Conservation (phyloP, 1,139 yeast species). For the Yamadazyma trypodendri region DNA sequence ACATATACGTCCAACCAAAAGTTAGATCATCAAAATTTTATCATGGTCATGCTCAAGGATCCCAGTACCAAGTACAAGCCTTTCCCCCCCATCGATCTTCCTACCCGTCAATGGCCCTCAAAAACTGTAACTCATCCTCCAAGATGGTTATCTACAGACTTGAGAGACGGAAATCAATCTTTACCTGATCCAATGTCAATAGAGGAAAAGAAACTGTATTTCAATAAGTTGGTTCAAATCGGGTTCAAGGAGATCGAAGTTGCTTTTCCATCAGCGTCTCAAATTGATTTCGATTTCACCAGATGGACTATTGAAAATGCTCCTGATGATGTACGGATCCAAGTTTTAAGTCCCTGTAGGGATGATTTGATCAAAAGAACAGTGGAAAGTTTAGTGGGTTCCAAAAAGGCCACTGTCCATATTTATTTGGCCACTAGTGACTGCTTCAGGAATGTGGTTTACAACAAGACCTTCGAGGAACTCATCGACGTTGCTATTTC, state of each 20-base stretch:
- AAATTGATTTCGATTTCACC: slow-evolving; percentile 50
- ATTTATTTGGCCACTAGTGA: slow-evolving; percentile 49
- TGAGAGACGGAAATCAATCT: slow-evolving; percentile 51
- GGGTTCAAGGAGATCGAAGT: slow-evolving; percentile 53
- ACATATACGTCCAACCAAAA: not conserved
- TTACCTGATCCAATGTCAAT: slow-evolving; percentile 52
- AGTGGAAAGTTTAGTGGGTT: slow-evolving; percentile 47
- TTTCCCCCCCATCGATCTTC: slow-evolving; percentile 36
- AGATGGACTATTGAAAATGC: slow-evolving; percentile 48
- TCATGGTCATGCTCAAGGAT: slow-evolving; percentile 35
- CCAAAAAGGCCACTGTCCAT: slow-evolving; percentile 48
- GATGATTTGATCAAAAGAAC: slow-evolving; percentile 46
- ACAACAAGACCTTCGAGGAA: slow-evolving; percentile 42
- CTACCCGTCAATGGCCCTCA: slow-evolving; percentile 45
- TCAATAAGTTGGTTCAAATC: slow-evolving; percentile 43
- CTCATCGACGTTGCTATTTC: slow-evolving; percentile 43
- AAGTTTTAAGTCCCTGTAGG: slow-evolving; percentile 48
- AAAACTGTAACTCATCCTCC: slow-evolving; percentile 42
- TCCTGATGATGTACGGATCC: slow-evolving; percentile 47
- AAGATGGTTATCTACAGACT: slow-evolving; percentile 50
- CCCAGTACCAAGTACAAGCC: slow-evolving; percentile 42
- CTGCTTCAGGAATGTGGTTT: slow-evolving; percentile 46
- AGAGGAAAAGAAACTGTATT: slow-evolving; percentile 44
- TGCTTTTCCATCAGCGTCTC: slow-evolving; percentile 49
- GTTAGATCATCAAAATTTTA: not conserved